Evolutionary conservation across 1,284 basidiomycete species (phyloP).

Genomic region (Cryptococcus sp.): DNA sequence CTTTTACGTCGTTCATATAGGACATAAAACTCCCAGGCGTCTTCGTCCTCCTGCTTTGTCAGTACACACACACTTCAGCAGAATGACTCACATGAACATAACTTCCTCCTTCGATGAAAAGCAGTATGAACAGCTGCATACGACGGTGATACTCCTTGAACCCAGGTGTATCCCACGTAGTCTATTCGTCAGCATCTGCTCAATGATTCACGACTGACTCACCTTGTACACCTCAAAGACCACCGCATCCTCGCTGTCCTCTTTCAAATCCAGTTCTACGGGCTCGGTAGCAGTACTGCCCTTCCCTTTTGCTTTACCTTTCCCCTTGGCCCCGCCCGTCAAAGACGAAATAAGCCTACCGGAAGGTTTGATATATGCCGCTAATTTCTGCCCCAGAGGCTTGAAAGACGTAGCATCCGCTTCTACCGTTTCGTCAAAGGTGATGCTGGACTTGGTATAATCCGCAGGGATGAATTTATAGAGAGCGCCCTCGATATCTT

Average conservation of each 20-base stretch:
- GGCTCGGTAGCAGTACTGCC: constrained; percentile 12
- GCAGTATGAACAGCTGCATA: constrained; percentile 89
- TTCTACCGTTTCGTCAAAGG: constrained; percentile 66
- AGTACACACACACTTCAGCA: background rate
- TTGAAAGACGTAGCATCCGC: constrained; percentile 67
- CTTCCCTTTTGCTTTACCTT: constrained; percentile 31
- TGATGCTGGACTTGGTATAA: constrained; percentile 62
- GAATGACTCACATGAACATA: constrained; percentile 69
- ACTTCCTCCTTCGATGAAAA: constrained; percentile 93
- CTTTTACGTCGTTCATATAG: constrained; percentile 78
- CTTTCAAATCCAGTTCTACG: constrained; percentile 47
- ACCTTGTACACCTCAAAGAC: constrained; percentile 85
- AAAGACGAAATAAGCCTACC: constrained; percentile 36
- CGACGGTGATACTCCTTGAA: constrained; percentile 89
- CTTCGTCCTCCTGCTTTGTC: constrained; percentile 70
- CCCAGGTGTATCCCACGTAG: constrained; percentile 79
- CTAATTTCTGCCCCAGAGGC: constrained; percentile 71
- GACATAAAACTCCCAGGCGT: constrained; percentile 79
- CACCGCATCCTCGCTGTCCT: constrained; percentile 59
- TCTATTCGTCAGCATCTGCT: constrained; percentile 48
- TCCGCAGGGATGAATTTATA: constrained; percentile 75
- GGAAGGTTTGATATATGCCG: constrained; percentile 63
- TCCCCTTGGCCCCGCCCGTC: constrained; percentile 58
- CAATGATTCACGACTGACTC: constrained; percentile 33
- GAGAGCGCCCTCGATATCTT: constrained; percentile 78